Conservation (phyloP, 352 stramenopile species). For the Phytopythium helicoides region DNA sequence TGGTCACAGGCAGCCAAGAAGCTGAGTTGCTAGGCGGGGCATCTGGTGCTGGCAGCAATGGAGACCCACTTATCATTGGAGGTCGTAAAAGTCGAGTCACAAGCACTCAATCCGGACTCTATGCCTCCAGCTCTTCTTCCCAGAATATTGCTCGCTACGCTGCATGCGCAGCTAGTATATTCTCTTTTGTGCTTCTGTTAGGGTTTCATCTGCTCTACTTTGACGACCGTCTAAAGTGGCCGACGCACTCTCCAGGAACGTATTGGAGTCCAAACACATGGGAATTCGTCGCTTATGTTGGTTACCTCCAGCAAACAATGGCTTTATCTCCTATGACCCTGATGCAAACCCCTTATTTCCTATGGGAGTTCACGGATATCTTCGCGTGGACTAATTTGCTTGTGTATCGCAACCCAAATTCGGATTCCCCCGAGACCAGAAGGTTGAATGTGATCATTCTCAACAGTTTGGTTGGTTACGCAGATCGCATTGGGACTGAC, state of each 20-base stretch:
- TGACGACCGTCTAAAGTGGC: conserved; percentile 24
- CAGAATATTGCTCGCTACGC: conserved; percentile 47
- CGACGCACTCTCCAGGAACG: conserved; percentile 9
- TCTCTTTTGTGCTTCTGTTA: conserved; percentile 41
- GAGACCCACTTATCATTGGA: conserved; percentile 29
- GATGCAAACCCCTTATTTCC: conserved; percentile 49
- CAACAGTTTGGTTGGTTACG: conserved; percentile 43
- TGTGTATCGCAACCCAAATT: conserved; percentile 13
- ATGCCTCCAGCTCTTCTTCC: conserved; percentile 24
- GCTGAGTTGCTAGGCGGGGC: neutral
- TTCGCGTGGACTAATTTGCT: conserved; percentile 65
- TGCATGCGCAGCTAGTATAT: conserved; percentile 29
- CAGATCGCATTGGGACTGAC: conserved; percentile 41
- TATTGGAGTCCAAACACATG: conserved; percentile 55
- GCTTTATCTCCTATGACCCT: conserved; percentile 49
- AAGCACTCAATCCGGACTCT: conserved; percentile 25
- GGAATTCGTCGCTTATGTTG: conserved; percentile 51
- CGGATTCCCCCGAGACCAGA: conserved; percentile 10
- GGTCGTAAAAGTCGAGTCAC: conserved; percentile 34
- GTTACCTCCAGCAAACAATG: conserved; percentile 55
- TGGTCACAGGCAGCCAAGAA: conserved; percentile 1
- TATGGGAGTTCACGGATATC: conserved; percentile 59
- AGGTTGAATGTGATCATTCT: conserved; percentile 44
- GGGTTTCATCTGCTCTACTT: conserved; percentile 47
- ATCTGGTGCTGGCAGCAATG: neutral